A percentile compares a stretch with the other conserved stretches of the same genome.
Conservation (phyloP, 352 stramenopile genomes). For the Pythium rishiriense region DNA sequence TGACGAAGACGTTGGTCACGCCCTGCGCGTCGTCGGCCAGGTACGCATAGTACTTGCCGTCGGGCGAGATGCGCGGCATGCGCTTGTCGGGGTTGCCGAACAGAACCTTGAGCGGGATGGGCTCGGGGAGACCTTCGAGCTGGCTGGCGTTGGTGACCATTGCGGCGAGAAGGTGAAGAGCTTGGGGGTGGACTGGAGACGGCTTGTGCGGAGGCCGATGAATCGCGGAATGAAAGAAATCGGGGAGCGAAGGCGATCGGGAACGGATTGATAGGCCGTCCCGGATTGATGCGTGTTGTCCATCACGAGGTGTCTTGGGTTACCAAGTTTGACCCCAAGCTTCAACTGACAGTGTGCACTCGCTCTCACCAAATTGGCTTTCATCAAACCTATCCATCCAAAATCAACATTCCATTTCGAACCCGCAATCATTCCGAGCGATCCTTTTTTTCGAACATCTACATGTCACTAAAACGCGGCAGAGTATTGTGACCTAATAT, state of each 20-base stretch:
- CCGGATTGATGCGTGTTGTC: neutral
- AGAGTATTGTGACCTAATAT: neutral
- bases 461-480: neutral
- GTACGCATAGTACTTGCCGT: conserved; percentile 51
- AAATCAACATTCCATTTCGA: neutral
- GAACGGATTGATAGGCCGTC: too few relatives aligned
- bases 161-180: neutral
- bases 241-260: neutral
- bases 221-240: conserved; percentile 18
- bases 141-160: conserved; percentile 17
- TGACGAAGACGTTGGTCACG: conserved; percentile 51
- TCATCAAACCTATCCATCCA: neutral
- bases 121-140: conserved; percentile 26
- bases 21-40: conserved; percentile 39
- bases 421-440: neutral
- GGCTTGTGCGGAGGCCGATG: neutral
- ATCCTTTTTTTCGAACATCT: too few relatives aligned
- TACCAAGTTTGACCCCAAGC: too few relatives aligned
- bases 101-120: conserved; percentile 47
- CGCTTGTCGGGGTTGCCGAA: conserved; percentile 52
- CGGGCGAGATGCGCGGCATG: conserved; percentile 42
- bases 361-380: neutral
- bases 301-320: too few relatives aligned
- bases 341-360: neutral
- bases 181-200: neutral